These are phyloP conservation scores for Xylariales sp. DNA, from an alignment of 2,329 filamentous ascomycete genomes.

Conservation along the genomic window DNA sequence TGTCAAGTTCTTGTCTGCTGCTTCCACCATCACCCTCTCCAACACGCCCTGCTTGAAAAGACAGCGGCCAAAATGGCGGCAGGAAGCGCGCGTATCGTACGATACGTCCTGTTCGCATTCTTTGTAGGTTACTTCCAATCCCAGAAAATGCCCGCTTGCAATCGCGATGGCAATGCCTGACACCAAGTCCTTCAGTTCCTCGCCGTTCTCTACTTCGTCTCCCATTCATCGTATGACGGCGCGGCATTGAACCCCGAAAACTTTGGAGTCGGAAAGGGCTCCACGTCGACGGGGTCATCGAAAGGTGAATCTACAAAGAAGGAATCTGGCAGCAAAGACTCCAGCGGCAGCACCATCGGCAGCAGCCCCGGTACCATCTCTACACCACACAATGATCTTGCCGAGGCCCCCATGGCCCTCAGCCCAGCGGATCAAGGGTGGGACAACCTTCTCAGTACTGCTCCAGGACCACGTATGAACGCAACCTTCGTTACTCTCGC, in stretches of 20 bases:
- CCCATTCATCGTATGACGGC: slow-evolving; percentile 47
- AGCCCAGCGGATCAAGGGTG: slow-evolving; percentile 48
- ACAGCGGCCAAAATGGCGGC: slow-evolving; percentile 48
- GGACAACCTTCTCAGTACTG: slow-evolving; percentile 46
- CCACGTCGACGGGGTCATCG: not conserved
- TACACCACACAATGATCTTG: slow-evolving; percentile 30
- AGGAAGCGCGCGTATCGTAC: slow-evolving; percentile 68
- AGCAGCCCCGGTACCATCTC: slow-evolving; percentile 20
- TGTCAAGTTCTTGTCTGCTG: not conserved
- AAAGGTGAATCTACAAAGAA: slow-evolving; percentile 15
- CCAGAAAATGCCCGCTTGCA: slow-evolving; percentile 6
- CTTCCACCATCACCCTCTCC: not conserved
- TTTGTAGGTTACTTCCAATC: slow-evolving; percentile 57
- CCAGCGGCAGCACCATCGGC: slow-evolving; percentile 9
- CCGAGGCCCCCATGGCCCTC: slow-evolving; percentile 46
- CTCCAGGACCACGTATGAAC: slow-evolving; percentile 76
- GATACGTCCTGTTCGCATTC: slow-evolving; percentile 75
- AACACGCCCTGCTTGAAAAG: not conserved
- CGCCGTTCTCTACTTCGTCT: slow-evolving; percentile 77
- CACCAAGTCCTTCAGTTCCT: slow-evolving; percentile 44
- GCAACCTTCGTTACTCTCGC: slow-evolving; percentile 96
- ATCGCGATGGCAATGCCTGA: not conserved
- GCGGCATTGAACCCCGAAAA: slow-evolving; percentile 39
- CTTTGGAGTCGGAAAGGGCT: slow-evolving; percentile 21
- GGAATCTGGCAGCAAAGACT: slow-evolving; percentile 16